Percentiles rank a stretch among this genome's conserved stretches.
Conservation (phyloP, 148 eudicot species). For the Spergularia bocconei region DNA sequence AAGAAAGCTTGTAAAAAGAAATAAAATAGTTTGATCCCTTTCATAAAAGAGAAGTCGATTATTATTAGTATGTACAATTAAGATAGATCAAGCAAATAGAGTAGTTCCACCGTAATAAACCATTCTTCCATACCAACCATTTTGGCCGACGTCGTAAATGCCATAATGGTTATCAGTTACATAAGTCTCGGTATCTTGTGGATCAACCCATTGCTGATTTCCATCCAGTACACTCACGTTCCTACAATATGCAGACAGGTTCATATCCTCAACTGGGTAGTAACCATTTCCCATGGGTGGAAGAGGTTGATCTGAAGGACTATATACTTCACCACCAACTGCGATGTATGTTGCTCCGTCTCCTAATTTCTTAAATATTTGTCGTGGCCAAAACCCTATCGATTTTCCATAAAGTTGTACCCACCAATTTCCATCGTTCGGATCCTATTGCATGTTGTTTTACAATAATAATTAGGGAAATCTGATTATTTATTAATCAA, state of each 20-base stretch:
- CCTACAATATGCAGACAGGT: too few relatives aligned
- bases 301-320: not conserved
- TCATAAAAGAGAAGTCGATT: too few relatives aligned
- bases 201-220: too few relatives aligned
- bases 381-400: constrained; percentile 10
- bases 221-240: too few relatives aligned
- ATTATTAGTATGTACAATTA: too few relatives aligned
- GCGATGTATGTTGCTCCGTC: not conserved
- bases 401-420: not conserved
- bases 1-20: too few relatives aligned
- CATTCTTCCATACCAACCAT: not conserved
- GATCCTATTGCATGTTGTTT: not conserved
- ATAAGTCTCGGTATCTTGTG: too few relatives aligned
- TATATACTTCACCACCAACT: constrained; percentile 12
- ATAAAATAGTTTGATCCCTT: too few relatives aligned
- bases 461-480: too few relatives aligned
- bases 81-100: not conserved
- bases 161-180: not conserved
- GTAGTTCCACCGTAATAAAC: not conserved
- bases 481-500: too few relatives aligned
- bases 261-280: not conserved
- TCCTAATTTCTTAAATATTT: constrained; percentile 5
- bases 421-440: constrained; percentile 6
- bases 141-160: not conserved
- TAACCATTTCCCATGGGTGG: constrained; percentile 18